Evolutionary conservation across 2,329 filamentous ascomycete genomes (phyloP).

Genomic region (Pseudodiploospora longispora): DNA sequence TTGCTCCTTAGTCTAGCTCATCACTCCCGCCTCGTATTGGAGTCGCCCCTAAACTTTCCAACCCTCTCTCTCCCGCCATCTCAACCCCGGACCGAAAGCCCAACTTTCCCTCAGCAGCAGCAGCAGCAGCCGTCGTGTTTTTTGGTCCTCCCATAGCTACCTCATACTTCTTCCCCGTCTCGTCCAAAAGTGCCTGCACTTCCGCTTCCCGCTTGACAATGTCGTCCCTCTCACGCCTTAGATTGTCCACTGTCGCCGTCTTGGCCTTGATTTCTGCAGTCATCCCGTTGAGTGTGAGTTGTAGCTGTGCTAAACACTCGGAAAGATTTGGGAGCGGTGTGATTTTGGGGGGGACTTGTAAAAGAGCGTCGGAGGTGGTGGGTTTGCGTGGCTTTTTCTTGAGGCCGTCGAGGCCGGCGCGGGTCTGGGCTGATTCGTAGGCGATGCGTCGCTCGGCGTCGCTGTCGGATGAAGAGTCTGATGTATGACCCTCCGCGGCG

Average conservation of each 20-base stretch:
- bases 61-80: slow-evolving; percentile 23
- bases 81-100: slow-evolving; percentile 5
- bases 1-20: slow-evolving; percentile 6
- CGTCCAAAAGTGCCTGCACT: slow-evolving; percentile 71
- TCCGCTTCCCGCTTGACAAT: slow-evolving; percentile 64
- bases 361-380: slow-evolving; percentile 25
- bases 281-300: slow-evolving; percentile 53
- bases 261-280: slow-evolving; percentile 54
- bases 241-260: slow-evolving; percentile 53
- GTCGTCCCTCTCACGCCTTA: slow-evolving; percentile 60
- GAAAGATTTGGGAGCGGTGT: slow-evolving; percentile 68
- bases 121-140: slow-evolving; percentile 6
- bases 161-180: slow-evolving; percentile 62
- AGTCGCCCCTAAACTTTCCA: slow-evolving; percentile 28
- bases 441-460: slow-evolving; percentile 66
- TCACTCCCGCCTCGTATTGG: slow-evolving; percentile 18
- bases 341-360: slow-evolving; percentile 62
- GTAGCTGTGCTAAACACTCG: slow-evolving; percentile 57
- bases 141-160: slow-evolving; percentile 29
- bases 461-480: slow-evolving; percentile 59
- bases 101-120: background rate
- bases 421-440: slow-evolving; percentile 80
- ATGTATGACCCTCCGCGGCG: slow-evolving; percentile 61
- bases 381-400: slow-evolving; percentile 31
- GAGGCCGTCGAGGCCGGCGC: slow-evolving; percentile 74